Percentiles rank a stretch among this genome's conserved stretches.
Evolutionary conservation across 1,284 basidiomycete genomes (phyloP).

Genomic region (Earliella scabrosa): DNA sequence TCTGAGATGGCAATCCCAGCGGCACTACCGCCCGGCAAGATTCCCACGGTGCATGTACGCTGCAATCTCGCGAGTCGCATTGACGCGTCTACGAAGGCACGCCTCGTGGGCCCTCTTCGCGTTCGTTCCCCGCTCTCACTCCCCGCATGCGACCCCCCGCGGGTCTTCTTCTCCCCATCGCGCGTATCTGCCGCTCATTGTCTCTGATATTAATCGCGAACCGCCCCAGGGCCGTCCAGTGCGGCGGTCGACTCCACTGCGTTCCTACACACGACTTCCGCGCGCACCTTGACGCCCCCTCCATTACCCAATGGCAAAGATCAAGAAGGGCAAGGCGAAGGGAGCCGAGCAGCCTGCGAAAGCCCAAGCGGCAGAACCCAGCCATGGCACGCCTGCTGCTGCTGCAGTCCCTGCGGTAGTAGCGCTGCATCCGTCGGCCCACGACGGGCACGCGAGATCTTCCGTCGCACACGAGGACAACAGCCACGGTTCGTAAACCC

Average conservation of each 20-base stretch:
- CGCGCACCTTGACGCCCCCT: slow-evolving; percentile 15
- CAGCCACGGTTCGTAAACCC: slow-evolving; percentile 19
- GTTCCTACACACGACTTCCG: slow-evolving; percentile 10
- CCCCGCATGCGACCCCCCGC: background rate
- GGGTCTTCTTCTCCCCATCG: background rate
- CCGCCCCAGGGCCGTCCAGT: too few species aligned
- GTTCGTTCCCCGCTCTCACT: background rate
- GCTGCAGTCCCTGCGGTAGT: slow-evolving; percentile 1
- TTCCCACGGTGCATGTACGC: background rate
- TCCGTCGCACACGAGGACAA: slow-evolving; percentile 11
- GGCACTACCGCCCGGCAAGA: background rate
- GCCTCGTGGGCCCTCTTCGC: background rate
- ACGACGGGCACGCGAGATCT: slow-evolving; percentile 12
- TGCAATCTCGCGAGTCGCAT: background rate
- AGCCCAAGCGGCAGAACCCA: slow-evolving; percentile 7
- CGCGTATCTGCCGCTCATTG: background rate
- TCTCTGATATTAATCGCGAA: background rate
- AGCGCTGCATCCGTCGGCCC: slow-evolving; percentile 15
- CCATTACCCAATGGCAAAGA: slow-evolving; percentile 23
- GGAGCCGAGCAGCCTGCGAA: slow-evolving; percentile 11
- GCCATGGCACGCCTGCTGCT: background rate
- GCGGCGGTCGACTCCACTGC: too few species aligned
- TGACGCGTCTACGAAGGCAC: background rate
- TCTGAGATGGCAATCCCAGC: too few species aligned
- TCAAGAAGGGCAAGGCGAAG: slow-evolving; percentile 22